Base-by-base conservation (phyloP, 805 yeast species). In the Cyberlindnera galapagoensis region DNA sequence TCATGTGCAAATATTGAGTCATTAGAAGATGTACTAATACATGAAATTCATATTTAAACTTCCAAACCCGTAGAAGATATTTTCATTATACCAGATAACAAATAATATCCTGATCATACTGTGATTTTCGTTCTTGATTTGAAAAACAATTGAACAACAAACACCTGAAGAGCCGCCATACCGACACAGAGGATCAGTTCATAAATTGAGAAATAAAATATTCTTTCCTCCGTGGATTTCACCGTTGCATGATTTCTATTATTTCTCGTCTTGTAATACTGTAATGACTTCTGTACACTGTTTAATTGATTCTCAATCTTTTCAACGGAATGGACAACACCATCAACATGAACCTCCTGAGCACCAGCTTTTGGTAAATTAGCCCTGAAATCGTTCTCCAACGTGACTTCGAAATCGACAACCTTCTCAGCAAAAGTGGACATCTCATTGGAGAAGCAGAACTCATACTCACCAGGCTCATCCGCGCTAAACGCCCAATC, bases 181-280 rank as follows among this genome's bases (percentile, higher is more conserved):
- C 76, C 77, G 30, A 80, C 83, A 72, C 83, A 80, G 44, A 80
- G 65, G 25, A 74, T 54, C 42, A 81, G 81, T 54, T 80, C 88
- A 42, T 80, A 65, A 32, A 84, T 57, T 28, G 87, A 76, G 52
- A 83, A 79, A 71, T 81, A 82, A 56, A 81, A 78, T 39, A 85
- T 73, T 56, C 94, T 76, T 12, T 77, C 60, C 51, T 80, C 86
- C n/a, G 95, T 85, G 31, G 85, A 75, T 56, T 66, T 69, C 40
- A 85, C 95, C 28, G 95, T 85, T 33, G 80, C 74, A 58, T 85
- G 92, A 63, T 90, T 90, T 63, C 97, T 74, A 62, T 76, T 76
- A 60, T 84, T 90, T 65, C 98, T 80, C 9, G 94, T 78, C 60
- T 78, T 82, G 67, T 88, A 87, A 60, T 88, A 82, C 47, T 80